Base-by-base conservation (phyloP, 257 asterid species). In the Scutellaria barbata region DNA sequence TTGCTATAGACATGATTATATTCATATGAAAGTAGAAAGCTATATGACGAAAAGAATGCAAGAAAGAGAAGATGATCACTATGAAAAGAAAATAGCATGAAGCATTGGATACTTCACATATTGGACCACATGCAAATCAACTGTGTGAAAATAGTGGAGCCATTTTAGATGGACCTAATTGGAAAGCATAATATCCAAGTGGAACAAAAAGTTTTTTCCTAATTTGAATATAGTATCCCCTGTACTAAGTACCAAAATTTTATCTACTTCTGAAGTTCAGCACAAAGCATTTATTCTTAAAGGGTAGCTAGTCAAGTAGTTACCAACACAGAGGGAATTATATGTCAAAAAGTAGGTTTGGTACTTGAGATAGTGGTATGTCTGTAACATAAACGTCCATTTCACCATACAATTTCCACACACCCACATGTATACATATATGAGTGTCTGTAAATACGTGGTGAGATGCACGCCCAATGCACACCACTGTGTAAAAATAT, bases 101-200 rank as follows among this genome's bases (percentile, higher is more conserved):
- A 63, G 69, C 62, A 46, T 50, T 20, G 55, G 53, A 65, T 20
- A 37, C 73, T 52, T 20, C 51, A 56, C 47, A 63, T 10, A n/a
- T 14, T 39, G 18, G 37, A 22, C 53, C 45, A 43, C 54, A 10
- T 5, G 43, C 47, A 68, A 42, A 61, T 51, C 63, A 64, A 50
- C 51, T 30, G 37, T 7, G 42, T 58, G 22, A 45, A 7, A 53
- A 22, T 62, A 25, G 51, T 55, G 66, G 61, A 62, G 58, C 66
- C 75, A 61, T 68, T 60, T 51, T 33, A 20, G 48, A 40, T 68
- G 66, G 65, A 55, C 62, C 39, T 20, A 60, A 68, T 17, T 17
- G 42, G 30, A 46, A 46, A 54, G 51, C 58, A 61, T 57, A 33
- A 51, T 18, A 22, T 75, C 54, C 42, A 8, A 66, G 63, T 47